Percentiles rank a stretch among this genome's conserved stretches.
These are phyloP conservation scores for Dipsacomyces acuminosporus DNA, from an alignment of 371 early-diverging fungal genomes.

Conservation along the genomic window DNA sequence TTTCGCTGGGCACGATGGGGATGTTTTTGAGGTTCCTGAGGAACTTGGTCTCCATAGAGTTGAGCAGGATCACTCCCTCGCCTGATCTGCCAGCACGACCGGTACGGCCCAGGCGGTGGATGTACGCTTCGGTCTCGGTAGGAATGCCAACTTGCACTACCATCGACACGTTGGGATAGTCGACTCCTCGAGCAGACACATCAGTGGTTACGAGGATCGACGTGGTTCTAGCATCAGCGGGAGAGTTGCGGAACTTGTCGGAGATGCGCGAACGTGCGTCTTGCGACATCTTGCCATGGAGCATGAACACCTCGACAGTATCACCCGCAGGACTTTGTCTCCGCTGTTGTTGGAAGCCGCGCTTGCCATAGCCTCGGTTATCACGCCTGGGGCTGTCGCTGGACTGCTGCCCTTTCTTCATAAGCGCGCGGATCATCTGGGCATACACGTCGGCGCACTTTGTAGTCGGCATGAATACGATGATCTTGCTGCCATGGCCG, in stretches of 20 bases:
- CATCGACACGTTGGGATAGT: constrained; percentile 93
- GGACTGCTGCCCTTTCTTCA: constrained; percentile 14
- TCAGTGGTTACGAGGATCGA: constrained; percentile 94
- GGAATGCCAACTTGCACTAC: constrained; percentile 97
- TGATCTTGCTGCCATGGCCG: constrained; percentile 60
- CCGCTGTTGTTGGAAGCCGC: constrained; percentile 54
- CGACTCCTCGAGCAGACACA: constrained; percentile 99
- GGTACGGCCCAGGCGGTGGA: constrained; percentile 98
- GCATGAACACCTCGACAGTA: constrained; percentile 65
- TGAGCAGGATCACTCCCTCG: constrained; percentile 76
- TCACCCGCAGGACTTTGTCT: constrained; percentile 62
- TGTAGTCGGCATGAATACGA: constrained; percentile 88
- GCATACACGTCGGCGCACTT: constrained; percentile 71
- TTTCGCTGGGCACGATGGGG: constrained; percentile 49
- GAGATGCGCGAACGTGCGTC: constrained; percentile 66
- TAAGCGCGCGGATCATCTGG: constrained; percentile 54
- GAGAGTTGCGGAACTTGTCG: constrained; percentile 66
- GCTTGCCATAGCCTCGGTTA: background rate
- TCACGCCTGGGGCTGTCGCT: constrained; percentile 25
- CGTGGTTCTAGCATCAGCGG: constrained; percentile 26
- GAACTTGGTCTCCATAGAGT: constrained; percentile 78
- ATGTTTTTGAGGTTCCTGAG: constrained; percentile 52
- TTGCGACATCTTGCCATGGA: constrained; percentile 84
- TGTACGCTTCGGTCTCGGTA: constrained; percentile 83
- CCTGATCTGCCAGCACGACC: constrained; percentile 97